phyloP scores from a whole-genome alignment of 2,329 filamentous ascomycete species.

The Aureobasidium sp. region DNA sequence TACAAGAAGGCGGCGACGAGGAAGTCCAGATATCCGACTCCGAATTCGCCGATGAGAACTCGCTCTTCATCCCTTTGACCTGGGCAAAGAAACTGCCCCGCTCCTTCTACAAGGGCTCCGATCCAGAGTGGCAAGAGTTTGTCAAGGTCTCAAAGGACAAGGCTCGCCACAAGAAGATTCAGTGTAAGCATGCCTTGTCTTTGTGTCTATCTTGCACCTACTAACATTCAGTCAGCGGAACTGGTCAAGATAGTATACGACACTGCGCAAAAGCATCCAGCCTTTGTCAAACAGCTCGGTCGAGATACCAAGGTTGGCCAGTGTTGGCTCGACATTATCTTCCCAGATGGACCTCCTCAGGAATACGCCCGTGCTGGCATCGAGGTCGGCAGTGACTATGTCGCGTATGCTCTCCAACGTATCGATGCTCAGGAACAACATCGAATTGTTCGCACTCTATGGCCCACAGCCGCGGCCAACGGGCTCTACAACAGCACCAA shows the following conservation, averaged over 20 bases:
- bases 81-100: conserved; percentile 36
- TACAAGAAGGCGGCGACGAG: conserved; percentile 22
- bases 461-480: conserved; percentile 31
- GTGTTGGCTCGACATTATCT: conserved; percentile 43
- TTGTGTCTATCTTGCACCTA: neutral
- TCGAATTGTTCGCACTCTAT: conserved; percentile 32
- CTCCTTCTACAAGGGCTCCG: conserved; percentile 43
- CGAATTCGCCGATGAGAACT: conserved; percentile 29
- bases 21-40: conserved; percentile 29
- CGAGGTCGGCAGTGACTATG: conserved; percentile 33
- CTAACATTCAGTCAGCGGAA: conserved; percentile 23
- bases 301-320: conserved; percentile 35
- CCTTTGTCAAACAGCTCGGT: conserved; percentile 30
- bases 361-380: conserved; percentile 43
- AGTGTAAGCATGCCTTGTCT: conserved; percentile 22
- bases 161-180: conserved; percentile 33
- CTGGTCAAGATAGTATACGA: conserved; percentile 32
- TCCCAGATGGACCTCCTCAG: conserved; percentile 42
- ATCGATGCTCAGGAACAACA: conserved; percentile 36
- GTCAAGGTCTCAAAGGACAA: conserved; percentile 39
- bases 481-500: conserved; percentile 30
- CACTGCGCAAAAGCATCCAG: conserved; percentile 26
- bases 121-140: conserved; percentile 49
- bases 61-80: conserved; percentile 44
- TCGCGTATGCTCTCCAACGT: conserved; percentile 36